Evolutionary conservation across 768 basidiomycete genomes (phyloP), one percentile per base, ranked within the genome.

Genomic region (Trametes meyenii): DNA sequence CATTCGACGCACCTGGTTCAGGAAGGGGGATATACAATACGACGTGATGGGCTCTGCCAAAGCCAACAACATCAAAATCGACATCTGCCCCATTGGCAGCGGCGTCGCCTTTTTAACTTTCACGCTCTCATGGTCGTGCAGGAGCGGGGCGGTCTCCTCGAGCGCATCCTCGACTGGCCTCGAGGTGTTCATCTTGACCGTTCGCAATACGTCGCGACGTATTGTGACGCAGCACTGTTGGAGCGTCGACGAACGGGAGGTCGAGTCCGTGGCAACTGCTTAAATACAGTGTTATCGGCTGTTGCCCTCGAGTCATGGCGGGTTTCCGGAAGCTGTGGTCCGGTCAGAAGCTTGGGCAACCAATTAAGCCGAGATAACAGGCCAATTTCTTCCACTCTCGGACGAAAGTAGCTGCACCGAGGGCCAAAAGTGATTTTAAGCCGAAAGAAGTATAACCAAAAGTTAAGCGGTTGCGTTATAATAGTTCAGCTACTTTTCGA

Each of bases 11-110:
- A 77, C 81, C 70, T 83, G 78, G 60, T 81, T 81, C 14, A 84
- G 77, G 70, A 82, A 83, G 0, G 82, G 82, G 44, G 75, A 78
- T 43, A 84, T 84, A 43, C 74, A 79, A 44, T 74, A 72, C 2
- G 76, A 73, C 6, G 78, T 76, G 36, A 82, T 76, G 17, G 83
- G 81, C 68, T 84, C 83, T n/a, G 77, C 74, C 19, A 82, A 63
- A 64, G 73, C 74, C 4, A 79, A 67, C 24, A 81, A 68, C 56
- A 84, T 61, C 45, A 84, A 59, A 19, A 82, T 69, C 0, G 65
- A 64, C n/a, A 84, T 73, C 74, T 83, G 82, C 35, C 75, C 58
- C 61, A 66, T 77, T 4, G 82, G 83, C 3, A 83, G 70, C 2
- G 79, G 82, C 0, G 77, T 82, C 49, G 55, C 44, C 53, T 51